Evolutionary conservation across 2,329 filamentous ascomycete species (phyloP), one percentile per base, ranked within the genome.

Genomic region (Dothidotthia symphoricarpi): DNA sequence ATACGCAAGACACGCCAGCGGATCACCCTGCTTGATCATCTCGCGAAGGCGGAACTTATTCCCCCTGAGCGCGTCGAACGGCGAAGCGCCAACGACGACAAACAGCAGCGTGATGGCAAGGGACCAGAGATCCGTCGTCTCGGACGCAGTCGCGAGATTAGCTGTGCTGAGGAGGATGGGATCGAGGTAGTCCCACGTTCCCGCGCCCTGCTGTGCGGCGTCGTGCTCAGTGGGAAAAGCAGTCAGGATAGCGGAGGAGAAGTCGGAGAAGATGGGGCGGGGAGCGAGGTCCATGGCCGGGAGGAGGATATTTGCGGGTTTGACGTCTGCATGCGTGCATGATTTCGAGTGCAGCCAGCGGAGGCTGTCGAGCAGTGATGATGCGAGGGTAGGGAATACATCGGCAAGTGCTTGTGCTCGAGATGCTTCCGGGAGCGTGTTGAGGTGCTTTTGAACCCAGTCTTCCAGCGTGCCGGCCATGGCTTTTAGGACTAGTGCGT

Each of bases 161-260:
- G 33, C 34, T 4, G 51, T 45, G 26, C 43, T 45, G 25, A 66
- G 52, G 1, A 66, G 55, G 3, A 49, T 45, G 6, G 65, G 65
- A 52, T 69, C 67, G 35, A 74, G 69, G 57, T 63, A 75, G 38
- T 71, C 70, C 69, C 70, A 74, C 0, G 71, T 75, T 0, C 70
- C 72, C 27, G 62, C 69, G 28, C 69, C 71, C 6, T 67, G 55
- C 24, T 59, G 59, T 0, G 57, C 44, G n/a, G 47, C 32, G 33
- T 48, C 25, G 15, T 38, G 35, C 47, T 46, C 11, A 39, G 40
- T 35, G 3, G 46, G 24, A 8, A 45, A 27, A 3, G 47, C 33
- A 10, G 33, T 30, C 6, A 59, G 42, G 16, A 56, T 49, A 16
- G 69, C 63, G 9, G 70, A 66, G 3, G 69, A 72, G 51, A 73